phyloP scores from a whole-genome alignment of 2,329 filamentous ascomycete species.

The Trichoderma harzianum region DNA sequence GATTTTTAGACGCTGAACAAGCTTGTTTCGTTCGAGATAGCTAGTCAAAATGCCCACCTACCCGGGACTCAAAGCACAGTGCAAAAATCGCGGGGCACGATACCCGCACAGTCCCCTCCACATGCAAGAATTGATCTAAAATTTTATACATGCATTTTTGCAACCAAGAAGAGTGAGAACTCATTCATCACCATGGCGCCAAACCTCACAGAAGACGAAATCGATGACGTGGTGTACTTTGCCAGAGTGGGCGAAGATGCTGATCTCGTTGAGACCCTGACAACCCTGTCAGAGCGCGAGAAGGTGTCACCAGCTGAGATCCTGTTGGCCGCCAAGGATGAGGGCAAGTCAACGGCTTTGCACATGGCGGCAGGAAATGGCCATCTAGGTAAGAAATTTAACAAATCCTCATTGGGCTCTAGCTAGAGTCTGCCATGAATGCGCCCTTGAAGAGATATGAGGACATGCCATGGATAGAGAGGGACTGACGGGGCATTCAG shows the following conservation, averaged over 20 bases:
- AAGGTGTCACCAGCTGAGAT: constrained; percentile 59
- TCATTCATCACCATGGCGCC: constrained; percentile 40
- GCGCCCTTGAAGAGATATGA: no score
- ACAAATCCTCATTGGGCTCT: background rate
- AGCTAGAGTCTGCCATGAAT: no score
- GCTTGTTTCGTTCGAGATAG: background rate
- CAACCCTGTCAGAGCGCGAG: constrained; percentile 60
- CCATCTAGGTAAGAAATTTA: constrained; percentile 59
- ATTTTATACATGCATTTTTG: constrained; percentile 25
- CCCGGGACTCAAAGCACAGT: constrained; percentile 26
- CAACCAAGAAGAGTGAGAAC: constrained; percentile 8
- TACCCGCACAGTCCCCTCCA: constrained; percentile 40
- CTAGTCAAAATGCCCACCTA: background rate
- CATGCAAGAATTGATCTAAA: constrained; percentile 26
- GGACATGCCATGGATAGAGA: background rate
- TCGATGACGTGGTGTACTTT: constrained; percentile 89
- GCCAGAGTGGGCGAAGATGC: constrained; percentile 72
- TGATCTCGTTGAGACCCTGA: constrained; percentile 61
- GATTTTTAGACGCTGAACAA: background rate
- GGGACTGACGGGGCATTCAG: constrained; percentile 30
- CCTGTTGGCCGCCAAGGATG: constrained; percentile 67
- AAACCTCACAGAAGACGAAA: constrained; percentile 69
- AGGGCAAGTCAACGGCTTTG: constrained; percentile 73
- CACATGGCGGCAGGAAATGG: constrained; percentile 95
- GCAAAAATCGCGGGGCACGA: constrained; percentile 35